phyloP scores from a whole-genome alignment of 768 basidiomycete species.

The Leccinum broughii region DNA sequence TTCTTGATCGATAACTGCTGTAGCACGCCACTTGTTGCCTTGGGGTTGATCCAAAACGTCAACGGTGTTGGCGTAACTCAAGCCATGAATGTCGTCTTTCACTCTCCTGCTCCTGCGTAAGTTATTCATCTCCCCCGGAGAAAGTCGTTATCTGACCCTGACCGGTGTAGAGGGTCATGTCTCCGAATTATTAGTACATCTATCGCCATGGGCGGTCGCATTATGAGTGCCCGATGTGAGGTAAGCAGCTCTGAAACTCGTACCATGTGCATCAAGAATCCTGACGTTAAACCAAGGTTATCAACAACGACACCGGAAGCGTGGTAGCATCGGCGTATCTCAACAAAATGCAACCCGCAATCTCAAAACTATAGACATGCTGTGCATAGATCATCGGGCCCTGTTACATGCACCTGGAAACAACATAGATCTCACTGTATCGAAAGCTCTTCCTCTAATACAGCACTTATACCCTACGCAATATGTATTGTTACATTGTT shows the following conservation, averaged over 20 bases:
- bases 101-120: slow-evolving; percentile 64
- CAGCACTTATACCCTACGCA: slow-evolving; percentile 23
- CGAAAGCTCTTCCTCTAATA: slow-evolving; percentile 18
- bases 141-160: slow-evolving; percentile 6
- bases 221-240: slow-evolving; percentile 74
- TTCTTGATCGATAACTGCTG: slow-evolving; percentile 77
- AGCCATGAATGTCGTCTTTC: slow-evolving; percentile 67
- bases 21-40: slow-evolving; percentile 64
- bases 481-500: slow-evolving; percentile 21
- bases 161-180: slow-evolving; percentile 49
- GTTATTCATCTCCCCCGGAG: slow-evolving; percentile 24
- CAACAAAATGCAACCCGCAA: slow-evolving; percentile 70
- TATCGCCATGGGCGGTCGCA: slow-evolving; percentile 62
- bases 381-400: slow-evolving; percentile 1
- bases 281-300: slow-evolving; percentile 41
- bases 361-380: slow-evolving; percentile 45
- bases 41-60: slow-evolving; percentile 56
- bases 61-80: slow-evolving; percentile 80
- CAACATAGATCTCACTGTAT: slow-evolving; percentile 26
- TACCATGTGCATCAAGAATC: background rate
- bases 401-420: slow-evolving; percentile 13
- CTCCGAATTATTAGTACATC: slow-evolving; percentile 64
- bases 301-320: slow-evolving; percentile 57
- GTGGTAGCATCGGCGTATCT: slow-evolving; percentile 66
- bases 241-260: slow-evolving; percentile 36